Base-by-base conservation (phyloP, 2,329 filamentous ascomycete species). In the Coleophoma cylindrospora region DNA sequence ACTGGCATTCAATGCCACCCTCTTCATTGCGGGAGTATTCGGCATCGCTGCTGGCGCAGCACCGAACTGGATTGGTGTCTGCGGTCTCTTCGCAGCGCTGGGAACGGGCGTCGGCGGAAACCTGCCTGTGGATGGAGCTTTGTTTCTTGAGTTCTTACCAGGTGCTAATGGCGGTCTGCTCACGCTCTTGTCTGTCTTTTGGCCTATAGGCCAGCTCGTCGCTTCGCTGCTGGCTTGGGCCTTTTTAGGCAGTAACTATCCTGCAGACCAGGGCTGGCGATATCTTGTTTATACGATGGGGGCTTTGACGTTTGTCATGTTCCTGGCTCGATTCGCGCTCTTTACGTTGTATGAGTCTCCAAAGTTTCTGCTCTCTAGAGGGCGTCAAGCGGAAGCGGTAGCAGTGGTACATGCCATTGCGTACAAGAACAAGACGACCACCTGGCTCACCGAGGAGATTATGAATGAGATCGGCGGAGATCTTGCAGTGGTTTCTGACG, bases 311-410 rank as follows among this genome's bases (percentile, higher is more conserved):
- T 81, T 94, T 54, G 66, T 74, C 68, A 90, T 94, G 86, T 95
- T 91, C 61, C 66, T 87, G 45, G 71, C 83, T 53, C 88, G 90
- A 15, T 91, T 90, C 73, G 84, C 90, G 67, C 63, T 91, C 53
- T 95, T 95, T 69, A 81, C 86, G 53, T 77, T 95, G 12, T 89
- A 87, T 64, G 90, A 95, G 64, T 94, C 89, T 6, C 90, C 90
- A 43, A 94, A 94, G 65, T 95, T 84, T 62, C 74, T 95, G 21
- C 79, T 95, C 10, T 86, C 84, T 17, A 77, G 81, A n/a, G 87
- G 88, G 34, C 80, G 87, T 7, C 86, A 95, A 65, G 71, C 80
- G 13, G 89, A 94, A 61, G 89, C 89, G 1, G 87, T 95, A 2
- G 85, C 83, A 3, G 87, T 90, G 1, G 80, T 95, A 9, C 87